A percentile compares a stretch with the other conserved stretches of the same genome.
Evolutionary conservation across 2,329 filamentous ascomycete species (phyloP).

Genomic region (Clarireedia monteithiana): DNA sequence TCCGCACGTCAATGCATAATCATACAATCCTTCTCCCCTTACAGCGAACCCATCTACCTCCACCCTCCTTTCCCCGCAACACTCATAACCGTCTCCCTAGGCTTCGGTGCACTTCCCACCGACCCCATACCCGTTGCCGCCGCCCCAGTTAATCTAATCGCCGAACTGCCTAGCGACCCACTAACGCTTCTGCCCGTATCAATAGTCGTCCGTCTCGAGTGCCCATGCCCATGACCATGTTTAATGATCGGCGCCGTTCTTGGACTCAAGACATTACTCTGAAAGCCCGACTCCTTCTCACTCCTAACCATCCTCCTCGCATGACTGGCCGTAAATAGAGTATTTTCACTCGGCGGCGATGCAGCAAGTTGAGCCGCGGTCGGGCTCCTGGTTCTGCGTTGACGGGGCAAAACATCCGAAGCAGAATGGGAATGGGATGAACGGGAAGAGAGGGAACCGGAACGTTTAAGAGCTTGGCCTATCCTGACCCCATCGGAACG

Average conservation of each 20-base stretch:
- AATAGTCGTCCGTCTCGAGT: constrained; percentile 24
- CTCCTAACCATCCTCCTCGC: constrained; percentile 59
- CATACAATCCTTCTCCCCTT: too few species aligned
- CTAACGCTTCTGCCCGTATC: constrained; percentile 23
- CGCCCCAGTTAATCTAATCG: not conserved
- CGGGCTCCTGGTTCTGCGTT: constrained; percentile 29
- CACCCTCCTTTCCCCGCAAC: constrained; percentile 26
- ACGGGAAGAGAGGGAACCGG: constrained; percentile 23
- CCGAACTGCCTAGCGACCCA: constrained; percentile 19
- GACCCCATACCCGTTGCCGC: constrained; percentile 8
- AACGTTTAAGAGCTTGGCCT: constrained; percentile 25
- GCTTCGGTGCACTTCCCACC: constrained; percentile 20
- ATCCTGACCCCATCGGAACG: constrained; percentile 26
- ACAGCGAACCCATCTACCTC: constrained; percentile 13
- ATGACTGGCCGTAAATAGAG: constrained; percentile 57
- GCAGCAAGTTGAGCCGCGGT: constrained; percentile 40
- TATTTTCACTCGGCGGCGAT: constrained; percentile 49
- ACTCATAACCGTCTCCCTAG: constrained; percentile 25
- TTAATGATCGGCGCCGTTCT: constrained; percentile 52
- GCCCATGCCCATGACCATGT: constrained; percentile 13
- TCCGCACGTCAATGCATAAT: too few species aligned
- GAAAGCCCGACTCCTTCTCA: constrained; percentile 48
- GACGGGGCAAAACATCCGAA: constrained; percentile 19
- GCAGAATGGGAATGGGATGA: constrained; percentile 16
- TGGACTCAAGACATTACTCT: constrained; percentile 52